Conservation (phyloP, 257 asterid species). For the Solanum peruvianum region DNA sequence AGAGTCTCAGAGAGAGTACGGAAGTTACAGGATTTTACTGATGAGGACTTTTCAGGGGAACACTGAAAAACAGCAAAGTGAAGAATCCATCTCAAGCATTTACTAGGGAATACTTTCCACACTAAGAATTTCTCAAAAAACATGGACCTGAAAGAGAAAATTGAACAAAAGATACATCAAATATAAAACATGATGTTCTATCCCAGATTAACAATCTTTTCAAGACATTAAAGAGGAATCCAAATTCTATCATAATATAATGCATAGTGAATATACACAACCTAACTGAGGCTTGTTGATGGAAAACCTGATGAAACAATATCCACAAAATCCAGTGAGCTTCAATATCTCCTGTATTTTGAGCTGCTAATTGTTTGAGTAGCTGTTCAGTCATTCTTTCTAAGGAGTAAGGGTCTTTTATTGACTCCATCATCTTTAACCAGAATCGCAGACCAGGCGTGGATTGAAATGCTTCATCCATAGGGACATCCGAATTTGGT, state of each 20-base stretch:
- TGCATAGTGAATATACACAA: slow-evolving; percentile 8
- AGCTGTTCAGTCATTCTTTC: slow-evolving; percentile 88
- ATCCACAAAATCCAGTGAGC: slow-evolving; percentile 88
- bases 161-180: neutral
- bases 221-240: neutral
- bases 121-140: slow-evolving; percentile 78
- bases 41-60: slow-evolving; percentile 35
- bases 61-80: slow-evolving; percentile 80
- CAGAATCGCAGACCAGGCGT: slow-evolving; percentile 60
- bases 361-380: slow-evolving; percentile 57
- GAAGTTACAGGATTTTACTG: slow-evolving; percentile 24
- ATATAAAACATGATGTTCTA: neutral
- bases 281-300: slow-evolving; percentile 51
- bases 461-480: slow-evolving; percentile 27
- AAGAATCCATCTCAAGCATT: slow-evolving; percentile 92
- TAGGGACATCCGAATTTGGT: slow-evolving; percentile 24
- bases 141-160: slow-evolving; percentile 49
- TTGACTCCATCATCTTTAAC: slow-evolving; percentile 67
- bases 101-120: slow-evolving; percentile 85
- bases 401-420: slow-evolving; percentile 73
- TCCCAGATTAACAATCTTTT: neutral
- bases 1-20: slow-evolving; percentile 49
- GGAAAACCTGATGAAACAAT: slow-evolving; percentile 45
- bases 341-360: slow-evolving; percentile 50
- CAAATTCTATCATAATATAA: slow-evolving; percentile 1